A percentile compares a stretch with the other conserved stretches of the same genome.
Conservation (phyloP, 768 basidiomycete species). For the Rhodotorula diobovata region DNA sequence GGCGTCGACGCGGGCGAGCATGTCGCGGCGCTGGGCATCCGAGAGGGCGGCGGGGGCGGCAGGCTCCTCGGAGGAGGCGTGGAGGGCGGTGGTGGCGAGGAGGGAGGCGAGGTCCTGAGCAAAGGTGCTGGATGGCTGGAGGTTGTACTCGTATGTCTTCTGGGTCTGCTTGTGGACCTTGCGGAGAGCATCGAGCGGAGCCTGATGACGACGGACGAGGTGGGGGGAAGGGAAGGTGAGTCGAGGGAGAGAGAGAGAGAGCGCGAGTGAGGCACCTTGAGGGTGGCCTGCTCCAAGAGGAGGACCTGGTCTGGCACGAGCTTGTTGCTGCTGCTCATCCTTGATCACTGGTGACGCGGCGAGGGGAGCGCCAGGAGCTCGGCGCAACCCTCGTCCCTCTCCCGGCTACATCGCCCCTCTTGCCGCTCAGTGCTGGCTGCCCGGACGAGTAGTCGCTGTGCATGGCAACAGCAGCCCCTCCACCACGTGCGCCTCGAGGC, state of each 20-base stretch:
- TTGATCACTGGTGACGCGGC: no score
- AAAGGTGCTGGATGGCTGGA: slow-evolving; percentile 58
- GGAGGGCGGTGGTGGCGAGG: slow-evolving; percentile 9
- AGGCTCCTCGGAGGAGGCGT: no score
- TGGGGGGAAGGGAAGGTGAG: neutral
- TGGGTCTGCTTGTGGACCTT: slow-evolving; percentile 80
- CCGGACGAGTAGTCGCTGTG: neutral
- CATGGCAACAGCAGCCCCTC: neutral
- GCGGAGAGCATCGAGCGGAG: slow-evolving; percentile 83
- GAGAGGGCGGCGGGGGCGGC: no score
- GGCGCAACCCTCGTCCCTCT: neutral
- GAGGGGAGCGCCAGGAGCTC: neutral
- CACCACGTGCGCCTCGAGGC: no score
- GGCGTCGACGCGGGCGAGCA: slow-evolving; percentile 60
- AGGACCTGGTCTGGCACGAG: slow-evolving; percentile 7
- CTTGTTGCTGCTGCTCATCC: neutral
- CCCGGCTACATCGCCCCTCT: neutral
- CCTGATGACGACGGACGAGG: slow-evolving; percentile 55
- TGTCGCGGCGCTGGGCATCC: slow-evolving; percentile 52
- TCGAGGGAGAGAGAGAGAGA: no score
- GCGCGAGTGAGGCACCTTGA: neutral
- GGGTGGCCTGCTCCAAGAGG: neutral
- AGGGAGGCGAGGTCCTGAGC: slow-evolving; percentile 57
- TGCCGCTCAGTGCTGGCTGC: neutral
- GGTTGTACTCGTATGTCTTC: slow-evolving; percentile 73